Evolutionary conservation across 345 rosid genomes (phyloP).

Genomic region (Eucalyptus pauciflora): DNA sequence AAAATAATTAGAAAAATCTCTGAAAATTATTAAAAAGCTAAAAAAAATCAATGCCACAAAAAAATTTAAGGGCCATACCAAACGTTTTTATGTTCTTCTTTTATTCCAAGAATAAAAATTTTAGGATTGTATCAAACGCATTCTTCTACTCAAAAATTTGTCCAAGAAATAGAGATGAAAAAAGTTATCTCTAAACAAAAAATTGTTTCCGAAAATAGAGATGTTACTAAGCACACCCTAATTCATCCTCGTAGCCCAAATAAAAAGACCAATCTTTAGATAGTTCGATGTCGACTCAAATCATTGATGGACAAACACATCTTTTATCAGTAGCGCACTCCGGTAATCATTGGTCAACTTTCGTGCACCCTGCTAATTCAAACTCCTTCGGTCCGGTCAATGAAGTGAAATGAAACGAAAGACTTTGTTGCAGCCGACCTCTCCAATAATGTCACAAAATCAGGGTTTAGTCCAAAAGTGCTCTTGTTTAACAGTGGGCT

Average conservation of each 20-base stretch:
- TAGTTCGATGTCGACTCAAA: not conserved
- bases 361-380: not conserved
- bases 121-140: accelerated
- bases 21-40: too few species aligned
- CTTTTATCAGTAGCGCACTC: not conserved
- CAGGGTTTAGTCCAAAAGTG: not conserved
- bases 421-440: not conserved
- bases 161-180: too few species aligned
- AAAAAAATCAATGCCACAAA: too few species aligned
- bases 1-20: too few species aligned
- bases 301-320: not conserved
- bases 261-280: not conserved
- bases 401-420: not conserved
- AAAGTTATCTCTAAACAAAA: too few species aligned
- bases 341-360: not conserved
- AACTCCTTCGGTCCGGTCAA: not conserved
- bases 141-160: too few species aligned
- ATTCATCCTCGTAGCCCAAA: not conserved
- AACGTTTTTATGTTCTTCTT: accelerated
- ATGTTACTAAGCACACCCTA: too few species aligned
- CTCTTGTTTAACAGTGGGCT: not conserved
- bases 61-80: too few species aligned
- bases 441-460: not conserved
- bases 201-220: too few species aligned
- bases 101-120: too few species aligned